A percentile compares a stretch with the other conserved stretches of the same genome.
Conservation (phyloP, 2,329 filamentous ascomycete genomes). For the Botrytis tulipae region DNA sequence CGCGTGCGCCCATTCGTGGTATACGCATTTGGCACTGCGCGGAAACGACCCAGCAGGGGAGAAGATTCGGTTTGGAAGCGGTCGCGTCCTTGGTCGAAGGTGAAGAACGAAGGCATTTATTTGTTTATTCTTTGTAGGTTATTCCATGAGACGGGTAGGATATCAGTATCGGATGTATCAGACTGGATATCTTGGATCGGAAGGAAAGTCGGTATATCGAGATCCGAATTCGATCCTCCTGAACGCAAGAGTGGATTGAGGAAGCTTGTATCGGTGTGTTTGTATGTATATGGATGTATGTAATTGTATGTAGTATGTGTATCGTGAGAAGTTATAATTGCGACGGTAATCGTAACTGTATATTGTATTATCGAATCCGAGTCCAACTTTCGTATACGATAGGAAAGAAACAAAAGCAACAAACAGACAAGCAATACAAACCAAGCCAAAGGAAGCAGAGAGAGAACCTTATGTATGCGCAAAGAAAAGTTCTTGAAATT, state of each 20-base stretch:
- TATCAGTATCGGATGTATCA: background rate
- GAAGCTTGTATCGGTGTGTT: background rate
- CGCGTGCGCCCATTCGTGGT: slow-evolving; percentile 14
- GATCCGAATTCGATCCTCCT: background rate
- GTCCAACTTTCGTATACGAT: background rate
- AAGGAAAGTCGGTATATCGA: background rate
- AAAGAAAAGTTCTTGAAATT: background rate
- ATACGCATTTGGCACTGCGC: slow-evolving; percentile 54
- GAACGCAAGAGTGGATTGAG: background rate
- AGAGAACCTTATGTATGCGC: background rate
- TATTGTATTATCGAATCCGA: background rate
- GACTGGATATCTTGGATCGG: background rate
- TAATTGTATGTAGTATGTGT: background rate
- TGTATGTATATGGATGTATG: background rate
- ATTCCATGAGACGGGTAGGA: background rate
- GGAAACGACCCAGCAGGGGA: slow-evolving; percentile 63
- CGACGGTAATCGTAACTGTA: background rate
- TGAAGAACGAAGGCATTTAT: slow-evolving; percentile 63
- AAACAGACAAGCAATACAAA: background rate
- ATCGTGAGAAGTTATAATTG: background rate
- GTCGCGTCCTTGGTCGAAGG: slow-evolving; percentile 65
- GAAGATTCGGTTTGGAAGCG: slow-evolving; percentile 54
- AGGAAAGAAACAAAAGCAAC: background rate
- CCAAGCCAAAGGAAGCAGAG: background rate
- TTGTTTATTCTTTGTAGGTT: background rate